Evolutionary conservation across 495 filamentous ascomycete genomes (phyloP).

Genomic region (Penicillium pancosmium): DNA sequence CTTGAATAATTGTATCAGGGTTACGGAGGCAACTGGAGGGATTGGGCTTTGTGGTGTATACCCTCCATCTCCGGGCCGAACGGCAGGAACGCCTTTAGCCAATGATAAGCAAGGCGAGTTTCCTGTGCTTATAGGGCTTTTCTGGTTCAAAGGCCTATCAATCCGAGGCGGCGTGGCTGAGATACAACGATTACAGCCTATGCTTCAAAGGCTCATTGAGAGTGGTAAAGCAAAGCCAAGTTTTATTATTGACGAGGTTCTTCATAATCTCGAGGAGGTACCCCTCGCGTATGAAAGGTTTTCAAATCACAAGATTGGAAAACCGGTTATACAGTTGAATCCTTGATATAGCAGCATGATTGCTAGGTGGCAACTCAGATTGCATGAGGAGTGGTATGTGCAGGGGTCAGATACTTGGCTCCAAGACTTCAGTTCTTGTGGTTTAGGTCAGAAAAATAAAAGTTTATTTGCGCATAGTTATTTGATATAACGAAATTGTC

Average conservation of each 20-base stretch:
- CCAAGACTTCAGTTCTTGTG: too few species aligned
- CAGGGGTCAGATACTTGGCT: too few species aligned
- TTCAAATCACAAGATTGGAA: conserved; percentile 9
- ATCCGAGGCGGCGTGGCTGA: conserved; percentile 10
- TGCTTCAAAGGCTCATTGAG: conserved; percentile 10
- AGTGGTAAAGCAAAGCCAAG: conserved; percentile 14
- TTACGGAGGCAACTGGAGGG: conserved; percentile 9
- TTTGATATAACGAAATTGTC: too few species aligned
- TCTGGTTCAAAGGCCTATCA: conserved; percentile 12
- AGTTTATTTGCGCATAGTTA: too few species aligned
- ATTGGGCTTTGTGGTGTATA: conserved; percentile 14
- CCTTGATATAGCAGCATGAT: not conserved
- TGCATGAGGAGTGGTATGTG: too few species aligned
- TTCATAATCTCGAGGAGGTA: conserved; percentile 10
- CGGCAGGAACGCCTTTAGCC: conserved; percentile 7
- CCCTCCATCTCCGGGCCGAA: conserved; percentile 4
- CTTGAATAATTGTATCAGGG: conserved; percentile 10
- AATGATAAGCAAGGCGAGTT: not conserved
- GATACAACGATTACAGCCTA: conserved; percentile 2
- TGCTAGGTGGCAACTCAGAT: not conserved
- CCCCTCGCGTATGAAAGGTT: conserved; percentile 15
- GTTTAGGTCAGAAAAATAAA: too few species aligned
- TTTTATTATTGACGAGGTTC: conserved; percentile 13
- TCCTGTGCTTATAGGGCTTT: conserved; percentile 14
- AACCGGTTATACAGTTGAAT: not conserved